Evolutionary conservation across 805 yeast species (phyloP).

Genomic region (Jamesozyma lodderae): DNA sequence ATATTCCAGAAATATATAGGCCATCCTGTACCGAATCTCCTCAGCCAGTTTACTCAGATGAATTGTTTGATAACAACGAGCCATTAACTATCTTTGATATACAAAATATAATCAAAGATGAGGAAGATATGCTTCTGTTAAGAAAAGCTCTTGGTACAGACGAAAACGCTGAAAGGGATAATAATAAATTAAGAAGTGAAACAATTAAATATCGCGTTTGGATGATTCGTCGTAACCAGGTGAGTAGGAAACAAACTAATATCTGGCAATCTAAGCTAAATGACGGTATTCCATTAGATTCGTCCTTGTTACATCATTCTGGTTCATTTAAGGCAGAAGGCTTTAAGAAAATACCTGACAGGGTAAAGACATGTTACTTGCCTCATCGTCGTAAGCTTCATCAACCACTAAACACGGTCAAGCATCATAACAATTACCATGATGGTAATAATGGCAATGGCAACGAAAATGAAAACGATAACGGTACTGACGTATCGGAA

Average conservation of each 20-base stretch:
- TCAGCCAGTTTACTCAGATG: constrained; percentile 44
- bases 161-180: not conserved
- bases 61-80: constrained; percentile 6
- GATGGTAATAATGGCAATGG: not conserved
- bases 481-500: constrained; percentile 32
- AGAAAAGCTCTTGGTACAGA: constrained; percentile 33
- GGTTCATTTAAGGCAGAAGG: constrained; percentile 71
- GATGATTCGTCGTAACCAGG: constrained; percentile 15
- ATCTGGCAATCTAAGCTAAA: constrained; percentile 20
- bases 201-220: constrained; percentile 17
- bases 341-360: constrained; percentile 61
- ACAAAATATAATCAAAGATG: constrained; percentile 53
- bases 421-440: constrained; percentile 35
- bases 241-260: constrained; percentile 5
- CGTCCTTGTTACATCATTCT: constrained; percentile 34
- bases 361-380: constrained; percentile 61
- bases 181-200: not conserved
- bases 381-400: constrained; percentile 71
- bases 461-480: constrained; percentile 34
- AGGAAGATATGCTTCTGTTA: constrained; percentile 59
- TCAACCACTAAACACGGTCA: constrained; percentile 66
- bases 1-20: constrained; percentile 30
- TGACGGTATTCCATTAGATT: constrained; percentile 20
- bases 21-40: constrained; percentile 46
- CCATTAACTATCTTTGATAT: constrained; percentile 34